These are phyloP conservation scores for Solanum etuberosum DNA, from an alignment of 257 asterid species.

Conservation along the genomic window DNA sequence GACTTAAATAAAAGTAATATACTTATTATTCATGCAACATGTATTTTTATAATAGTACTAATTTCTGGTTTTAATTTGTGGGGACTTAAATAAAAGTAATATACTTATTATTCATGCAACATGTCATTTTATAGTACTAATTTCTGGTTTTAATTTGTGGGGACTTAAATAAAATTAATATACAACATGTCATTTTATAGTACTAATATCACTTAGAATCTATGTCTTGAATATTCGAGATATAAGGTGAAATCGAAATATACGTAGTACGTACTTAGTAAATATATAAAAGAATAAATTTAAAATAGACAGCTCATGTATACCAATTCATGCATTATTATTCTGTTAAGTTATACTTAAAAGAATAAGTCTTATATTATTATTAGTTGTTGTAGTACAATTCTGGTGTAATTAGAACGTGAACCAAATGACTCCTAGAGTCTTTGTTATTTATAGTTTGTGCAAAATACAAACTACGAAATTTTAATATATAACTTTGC, in stretches of 20 bases:
- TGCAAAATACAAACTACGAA: not conserved
- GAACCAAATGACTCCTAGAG: not conserved
- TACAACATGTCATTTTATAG: too few relatives aligned
- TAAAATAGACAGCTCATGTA: not conserved
- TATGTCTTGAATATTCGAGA: not conserved
- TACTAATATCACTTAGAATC: not conserved
- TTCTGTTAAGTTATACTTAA: too few relatives aligned
- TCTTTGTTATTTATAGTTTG: not conserved
- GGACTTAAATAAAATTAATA: too few relatives aligned
- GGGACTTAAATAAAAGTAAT: not conserved
- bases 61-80: too few relatives aligned
- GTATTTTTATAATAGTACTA: too few relatives aligned
- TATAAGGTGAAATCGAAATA: too few relatives aligned
- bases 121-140: not conserved
- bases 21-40: too few relatives aligned
- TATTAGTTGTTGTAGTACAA: not conserved
- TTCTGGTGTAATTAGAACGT: not conserved
- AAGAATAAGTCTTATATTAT: too few relatives aligned
- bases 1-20: too few relatives aligned
- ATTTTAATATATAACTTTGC: too few relatives aligned
- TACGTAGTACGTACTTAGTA: not conserved
- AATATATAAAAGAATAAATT: too few relatives aligned
- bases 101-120: not conserved
- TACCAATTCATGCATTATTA: not conserved
- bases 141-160: not conserved